Conservation (phyloP, 2,329 filamentous ascomycete species). For the Talaromyces pinophilus region DNA sequence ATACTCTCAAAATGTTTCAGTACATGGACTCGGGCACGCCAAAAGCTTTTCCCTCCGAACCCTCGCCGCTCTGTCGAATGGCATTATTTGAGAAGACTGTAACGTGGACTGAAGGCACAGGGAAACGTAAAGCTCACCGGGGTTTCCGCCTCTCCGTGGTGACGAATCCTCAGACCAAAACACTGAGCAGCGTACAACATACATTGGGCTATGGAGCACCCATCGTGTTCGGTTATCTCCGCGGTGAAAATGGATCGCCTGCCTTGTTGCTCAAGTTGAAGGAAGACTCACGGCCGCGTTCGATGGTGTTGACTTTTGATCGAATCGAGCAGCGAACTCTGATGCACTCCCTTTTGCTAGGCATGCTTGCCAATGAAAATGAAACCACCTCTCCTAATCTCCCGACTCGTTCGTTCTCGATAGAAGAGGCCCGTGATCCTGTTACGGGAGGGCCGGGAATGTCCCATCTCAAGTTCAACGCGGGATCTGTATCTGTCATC, state of each 20-base stretch:
- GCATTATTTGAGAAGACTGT: slow-evolving; percentile 72
- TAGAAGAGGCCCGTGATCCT: slow-evolving; percentile 53
- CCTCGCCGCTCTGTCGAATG: slow-evolving; percentile 69
- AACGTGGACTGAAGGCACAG: slow-evolving; percentile 70
- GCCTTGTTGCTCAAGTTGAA: slow-evolving; percentile 71
- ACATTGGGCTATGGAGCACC: slow-evolving; percentile 65
- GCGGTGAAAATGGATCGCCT: slow-evolving; percentile 68
- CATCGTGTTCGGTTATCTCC: slow-evolving; percentile 75
- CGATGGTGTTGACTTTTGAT: slow-evolving; percentile 75
- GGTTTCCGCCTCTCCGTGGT: slow-evolving; percentile 78
- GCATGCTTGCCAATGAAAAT: slow-evolving; percentile 65
- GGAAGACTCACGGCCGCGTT: slow-evolving; percentile 65
- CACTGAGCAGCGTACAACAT: slow-evolving; percentile 74
- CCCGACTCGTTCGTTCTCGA: slow-evolving; percentile 63
- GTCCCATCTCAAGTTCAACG: slow-evolving; percentile 41
- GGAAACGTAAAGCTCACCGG: slow-evolving; percentile 70
- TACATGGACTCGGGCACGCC: slow-evolving; percentile 76
- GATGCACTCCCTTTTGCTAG: slow-evolving; percentile 72
- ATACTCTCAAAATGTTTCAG: slow-evolving; percentile 71
- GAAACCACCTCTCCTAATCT: slow-evolving; percentile 73
- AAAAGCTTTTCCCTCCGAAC: slow-evolving; percentile 73
- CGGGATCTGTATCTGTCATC: slow-evolving; percentile 57
- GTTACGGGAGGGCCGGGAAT: slow-evolving; percentile 32
- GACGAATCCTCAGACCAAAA: slow-evolving; percentile 75
- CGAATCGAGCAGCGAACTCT: slow-evolving; percentile 69